Evolutionary conservation across 176 grass and related monocot genomes (phyloP).

Genomic region (Oryza glaberrima): DNA sequence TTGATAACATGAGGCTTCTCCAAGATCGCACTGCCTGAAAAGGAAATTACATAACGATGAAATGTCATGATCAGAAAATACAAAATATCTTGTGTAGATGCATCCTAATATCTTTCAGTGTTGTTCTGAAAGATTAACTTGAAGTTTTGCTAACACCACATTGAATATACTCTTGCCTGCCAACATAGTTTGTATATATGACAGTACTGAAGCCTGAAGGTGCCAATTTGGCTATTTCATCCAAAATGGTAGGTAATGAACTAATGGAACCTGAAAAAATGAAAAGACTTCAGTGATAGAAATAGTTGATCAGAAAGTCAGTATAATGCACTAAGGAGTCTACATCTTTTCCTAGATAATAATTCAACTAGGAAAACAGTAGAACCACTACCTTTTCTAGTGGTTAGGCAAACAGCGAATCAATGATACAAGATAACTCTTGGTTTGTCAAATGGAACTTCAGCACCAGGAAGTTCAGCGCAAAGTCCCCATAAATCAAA

Average conservation of each 20-base stretch:
- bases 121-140: slow-evolving; percentile 30
- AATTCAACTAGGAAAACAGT: slow-evolving; percentile 40
- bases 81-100: slow-evolving; percentile 14
- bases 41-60: slow-evolving; percentile 29
- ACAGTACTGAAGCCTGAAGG: slow-evolving; percentile 18
- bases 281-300: not conserved
- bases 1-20: slow-evolving; percentile 49
- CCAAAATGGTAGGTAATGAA: not conserved
- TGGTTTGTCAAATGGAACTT: slow-evolving; percentile 18
- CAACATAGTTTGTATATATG: slow-evolving; percentile 26
- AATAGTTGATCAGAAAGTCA: slow-evolving; percentile 36
- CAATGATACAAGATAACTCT: not conserved
- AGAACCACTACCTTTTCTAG: slow-evolving; percentile 43
- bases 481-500: not conserved
- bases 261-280: slow-evolving; percentile 6
- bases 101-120: slow-evolving; percentile 31
- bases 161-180: slow-evolving; percentile 6
- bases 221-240: slow-evolving; percentile 1
- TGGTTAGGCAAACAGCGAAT: slow-evolving; percentile 42
- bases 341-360: slow-evolving; percentile 25
- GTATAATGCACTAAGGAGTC: slow-evolving; percentile 34
- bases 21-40: slow-evolving; percentile 37
- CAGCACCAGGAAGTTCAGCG: not conserved
- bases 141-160: slow-evolving; percentile 26
- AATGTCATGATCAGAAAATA: slow-evolving; percentile 27